Conservation (phyloP, 192 early-diverging fungal species). For the Coemansia sp. region DNA sequence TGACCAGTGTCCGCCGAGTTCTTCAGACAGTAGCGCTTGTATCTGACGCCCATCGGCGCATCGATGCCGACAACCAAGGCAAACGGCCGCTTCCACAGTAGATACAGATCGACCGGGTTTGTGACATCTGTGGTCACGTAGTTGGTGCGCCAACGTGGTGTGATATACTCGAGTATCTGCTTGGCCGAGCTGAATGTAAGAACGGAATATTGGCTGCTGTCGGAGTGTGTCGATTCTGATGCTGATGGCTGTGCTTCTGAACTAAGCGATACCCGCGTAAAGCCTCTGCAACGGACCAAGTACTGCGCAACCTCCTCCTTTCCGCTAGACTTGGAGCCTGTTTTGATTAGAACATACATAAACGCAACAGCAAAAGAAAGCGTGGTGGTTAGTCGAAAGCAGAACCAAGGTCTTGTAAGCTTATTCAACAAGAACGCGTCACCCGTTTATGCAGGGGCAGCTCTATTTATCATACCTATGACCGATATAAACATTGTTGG, state of each 20-base stretch:
- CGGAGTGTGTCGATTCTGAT: not conserved
- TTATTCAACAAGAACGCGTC: too few species aligned
- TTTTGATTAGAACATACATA: not conserved
- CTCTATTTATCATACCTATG: constrained; percentile 37
- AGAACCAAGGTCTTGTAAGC: too few species aligned
- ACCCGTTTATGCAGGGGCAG: not conserved
- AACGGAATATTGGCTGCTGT: not conserved
- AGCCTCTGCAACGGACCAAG: constrained; percentile 11
- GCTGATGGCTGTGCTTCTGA: not conserved
- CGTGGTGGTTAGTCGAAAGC: too few species aligned
- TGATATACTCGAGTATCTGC: constrained; percentile 68
- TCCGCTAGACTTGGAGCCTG: constrained; percentile 52
- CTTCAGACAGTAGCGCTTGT: constrained; percentile 57
- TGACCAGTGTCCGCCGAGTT: not conserved
- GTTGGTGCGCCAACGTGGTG: constrained; percentile 70
- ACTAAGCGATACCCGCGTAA: constrained; percentile 23
- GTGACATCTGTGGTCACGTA: constrained; percentile 72
- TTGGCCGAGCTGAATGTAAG: constrained; percentile 58
- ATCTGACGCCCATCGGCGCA: constrained; percentile 72
- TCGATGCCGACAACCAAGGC: constrained; percentile 84
- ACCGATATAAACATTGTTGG: constrained; percentile 45
- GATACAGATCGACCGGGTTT: constrained; percentile 56
- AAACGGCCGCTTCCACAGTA: constrained; percentile 69
- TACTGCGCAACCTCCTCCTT: constrained; percentile 46
- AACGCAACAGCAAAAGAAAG: not conserved